Evolutionary conservation across 345 rosid species (phyloP).

Genomic region (Camelina laxa): DNA sequence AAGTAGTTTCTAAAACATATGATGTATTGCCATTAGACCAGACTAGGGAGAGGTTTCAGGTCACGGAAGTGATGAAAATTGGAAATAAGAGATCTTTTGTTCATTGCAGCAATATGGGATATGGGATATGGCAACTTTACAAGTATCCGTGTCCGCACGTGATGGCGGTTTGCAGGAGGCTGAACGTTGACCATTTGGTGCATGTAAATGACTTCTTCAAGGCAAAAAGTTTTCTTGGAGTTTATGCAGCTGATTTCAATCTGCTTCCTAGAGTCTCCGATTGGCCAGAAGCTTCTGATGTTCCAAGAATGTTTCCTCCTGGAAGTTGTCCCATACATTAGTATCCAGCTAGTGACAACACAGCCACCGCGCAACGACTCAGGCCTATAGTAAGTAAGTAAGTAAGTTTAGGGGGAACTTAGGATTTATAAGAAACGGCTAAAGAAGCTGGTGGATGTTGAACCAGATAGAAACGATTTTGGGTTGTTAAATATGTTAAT

Average conservation of each 20-base stretch:
- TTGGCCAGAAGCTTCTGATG: neutral
- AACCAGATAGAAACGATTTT: no score
- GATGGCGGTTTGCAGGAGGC: slow-evolving; percentile 21
- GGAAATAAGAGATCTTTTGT: neutral
- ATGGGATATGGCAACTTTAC: neutral
- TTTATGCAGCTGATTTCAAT: no score
- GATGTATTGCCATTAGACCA: slow-evolving; percentile 2
- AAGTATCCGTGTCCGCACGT: slow-evolving; percentile 12
- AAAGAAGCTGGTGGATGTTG: no score
- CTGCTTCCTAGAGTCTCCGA: neutral
- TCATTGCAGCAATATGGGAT: neutral
- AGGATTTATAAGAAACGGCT: neutral
- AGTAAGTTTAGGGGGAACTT: neutral
- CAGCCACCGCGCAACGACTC: neutral
- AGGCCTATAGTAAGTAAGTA: neutral
- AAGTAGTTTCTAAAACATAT: neutral
- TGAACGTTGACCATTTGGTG: slow-evolving; percentile 18
- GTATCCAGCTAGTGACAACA: neutral
- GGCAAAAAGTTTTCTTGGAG: no score
- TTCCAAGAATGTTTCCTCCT: neutral
- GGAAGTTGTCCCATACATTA: neutral
- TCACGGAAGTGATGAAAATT: neutral
- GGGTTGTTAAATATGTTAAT: no score
- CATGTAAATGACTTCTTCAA: neutral
- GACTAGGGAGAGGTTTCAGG: neutral